These are phyloP conservation scores for Amyloporia xantha DNA, from an alignment of 768 basidiomycete genomes.

Conservation along the genomic window DNA sequence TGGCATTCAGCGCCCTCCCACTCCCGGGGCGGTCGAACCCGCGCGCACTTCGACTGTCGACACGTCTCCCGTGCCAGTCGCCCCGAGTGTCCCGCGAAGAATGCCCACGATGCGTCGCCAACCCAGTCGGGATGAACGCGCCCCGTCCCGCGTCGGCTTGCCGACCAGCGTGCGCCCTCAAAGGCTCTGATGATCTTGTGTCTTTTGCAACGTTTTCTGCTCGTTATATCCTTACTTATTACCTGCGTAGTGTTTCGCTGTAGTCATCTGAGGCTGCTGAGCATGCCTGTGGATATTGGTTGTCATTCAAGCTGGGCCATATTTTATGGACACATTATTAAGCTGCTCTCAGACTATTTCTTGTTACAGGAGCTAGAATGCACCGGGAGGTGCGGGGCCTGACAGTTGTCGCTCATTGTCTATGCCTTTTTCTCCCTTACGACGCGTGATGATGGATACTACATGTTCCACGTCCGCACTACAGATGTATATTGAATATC, in stretches of 20 bases:
- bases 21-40: neutral
- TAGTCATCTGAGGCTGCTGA: neutral
- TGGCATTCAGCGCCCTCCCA: neutral
- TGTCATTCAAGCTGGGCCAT: no score
- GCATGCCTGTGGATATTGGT: no score
- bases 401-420: no score
- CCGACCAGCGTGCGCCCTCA: constrained; percentile 1
- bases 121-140: neutral
- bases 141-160: neutral
- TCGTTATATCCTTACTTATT: neutral
- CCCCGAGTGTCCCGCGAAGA: neutral
- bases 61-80: neutral
- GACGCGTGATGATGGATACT: no score
- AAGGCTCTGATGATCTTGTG: constrained; percentile 2
- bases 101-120: neutral
- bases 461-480: no score
- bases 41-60: neutral
- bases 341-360: no score
- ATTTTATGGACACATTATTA: no score
- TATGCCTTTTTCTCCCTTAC: no score
- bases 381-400: no score
- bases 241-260: neutral
- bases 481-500: no score
- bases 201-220: neutral
- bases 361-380: no score